These are phyloP conservation scores for Kodamaea jinghongensis DNA, from an alignment of 805 yeast genomes.

Conservation along the genomic window DNA sequence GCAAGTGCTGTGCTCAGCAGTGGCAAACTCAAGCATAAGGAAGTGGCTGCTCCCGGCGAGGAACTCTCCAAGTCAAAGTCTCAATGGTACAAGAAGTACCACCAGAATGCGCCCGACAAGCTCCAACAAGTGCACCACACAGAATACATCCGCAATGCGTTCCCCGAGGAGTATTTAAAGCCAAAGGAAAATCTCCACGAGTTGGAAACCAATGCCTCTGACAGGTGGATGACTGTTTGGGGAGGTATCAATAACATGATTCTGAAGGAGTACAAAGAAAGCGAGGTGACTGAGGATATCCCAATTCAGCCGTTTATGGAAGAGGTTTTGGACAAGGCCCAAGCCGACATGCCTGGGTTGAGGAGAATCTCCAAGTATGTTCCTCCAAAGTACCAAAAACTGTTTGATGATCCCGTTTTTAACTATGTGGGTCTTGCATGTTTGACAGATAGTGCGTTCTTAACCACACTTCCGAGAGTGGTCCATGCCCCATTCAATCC, in stretches of 20 bases:
- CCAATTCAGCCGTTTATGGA: slow-evolving; percentile 5
- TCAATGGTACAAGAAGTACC: slow-evolving; percentile 6
- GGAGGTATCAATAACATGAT: slow-evolving; percentile 28
- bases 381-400: slow-evolving; percentile 17
- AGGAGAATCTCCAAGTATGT: slow-evolving; percentile 1
- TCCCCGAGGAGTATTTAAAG: slow-evolving; percentile 34
- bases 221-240: slow-evolving; percentile 42
- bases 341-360: not conserved
- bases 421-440: slow-evolving; percentile 38
- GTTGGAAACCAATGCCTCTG: slow-evolving; percentile 24
- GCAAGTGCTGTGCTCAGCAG: slow-evolving; percentile 46
- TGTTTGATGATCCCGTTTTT: slow-evolving; percentile 23
- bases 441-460: slow-evolving; percentile 36
- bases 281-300: slow-evolving; percentile 1
- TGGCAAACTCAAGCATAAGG: not conserved
- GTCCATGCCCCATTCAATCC: slow-evolving; percentile 44
- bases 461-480: slow-evolving; percentile 41
- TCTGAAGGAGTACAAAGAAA: slow-evolving; percentile 10
- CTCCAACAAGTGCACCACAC: slow-evolving; percentile 33
- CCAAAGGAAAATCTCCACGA: slow-evolving; percentile 36
- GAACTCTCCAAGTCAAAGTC: slow-evolving; percentile 1
- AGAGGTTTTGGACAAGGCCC: not conserved
- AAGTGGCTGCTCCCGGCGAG: not conserved
- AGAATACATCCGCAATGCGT: slow-evolving; percentile 37
- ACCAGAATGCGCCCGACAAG: slow-evolving; percentile 9